Evolutionary conservation across 2,329 filamentous ascomycete genomes (phyloP), one percentile per base, ranked within the genome.

Genomic region (Blumeria hordei): DNA sequence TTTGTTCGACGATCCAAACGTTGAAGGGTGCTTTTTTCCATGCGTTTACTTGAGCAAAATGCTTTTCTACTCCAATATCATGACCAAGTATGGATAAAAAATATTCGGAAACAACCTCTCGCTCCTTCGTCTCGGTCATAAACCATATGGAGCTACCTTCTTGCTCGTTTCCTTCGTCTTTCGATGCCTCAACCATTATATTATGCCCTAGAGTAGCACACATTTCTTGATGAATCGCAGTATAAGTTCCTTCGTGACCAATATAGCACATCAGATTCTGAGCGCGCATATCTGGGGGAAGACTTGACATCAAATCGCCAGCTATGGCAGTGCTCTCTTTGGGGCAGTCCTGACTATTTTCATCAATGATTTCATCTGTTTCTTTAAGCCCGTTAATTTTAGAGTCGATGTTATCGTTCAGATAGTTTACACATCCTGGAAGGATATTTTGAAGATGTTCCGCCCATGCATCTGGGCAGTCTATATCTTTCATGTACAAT

Each of bases 211-310:
- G 70, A 37, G 85, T 94, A 11, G 87, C 92, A 67, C 92, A 98
- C 92, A 98, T 98, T 67, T 98, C 92, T 60, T 87, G 80, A 69
- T 98, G 92, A 0, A 88, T 81, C 9, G 92, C 90, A 0, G 92
- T 98, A 64, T 90, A 96, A 0, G 92, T 98, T 6, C 92, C 92
- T 70, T 98, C 92, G 63, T 96, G 90, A 0, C 92, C 92, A 62
- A 96, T 83, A 63, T 98, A 98, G 66, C 90, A 96, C 92, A 95
- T 95, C 61, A 98, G 73, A 59, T 98, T 98, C 64, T 94, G 81
- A 0, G 92, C 92, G 52, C 88, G 82, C 86, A 95, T 95, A 44
- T 83, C 78, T 45, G 75, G 70, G 0, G 88, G 87, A 4, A 98
- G 74, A 62, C 84, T 88, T 65, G 88, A 94, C 92, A 98, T 98